Percentiles rank a stretch among this genome's conserved stretches.
Evolutionary conservation across 257 asterid species (phyloP).

Genomic region (Gardenia jasminoides): DNA sequence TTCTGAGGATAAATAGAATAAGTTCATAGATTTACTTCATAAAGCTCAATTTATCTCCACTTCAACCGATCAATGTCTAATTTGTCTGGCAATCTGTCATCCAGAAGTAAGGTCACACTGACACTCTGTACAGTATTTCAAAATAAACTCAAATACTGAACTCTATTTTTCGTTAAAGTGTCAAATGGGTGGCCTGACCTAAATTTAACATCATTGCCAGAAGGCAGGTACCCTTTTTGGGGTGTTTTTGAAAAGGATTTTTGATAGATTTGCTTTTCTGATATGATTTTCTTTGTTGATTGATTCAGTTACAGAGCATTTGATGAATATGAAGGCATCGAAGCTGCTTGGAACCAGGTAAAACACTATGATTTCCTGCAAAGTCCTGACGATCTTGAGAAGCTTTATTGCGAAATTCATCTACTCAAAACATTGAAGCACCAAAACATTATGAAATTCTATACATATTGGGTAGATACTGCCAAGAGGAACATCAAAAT

Average conservation of each 20-base stretch:
- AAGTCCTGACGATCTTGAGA: constrained; percentile 53
- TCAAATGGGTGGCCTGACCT: too few relatives aligned
- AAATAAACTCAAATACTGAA: too few relatives aligned
- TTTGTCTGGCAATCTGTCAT: too few relatives aligned
- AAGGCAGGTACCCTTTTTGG: neutral
- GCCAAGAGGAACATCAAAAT: constrained; percentile 53
- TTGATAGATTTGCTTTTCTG: constrained; percentile 7
- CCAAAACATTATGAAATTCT: constrained; percentile 45
- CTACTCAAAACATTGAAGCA: constrained; percentile 48
- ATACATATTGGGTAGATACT: constrained; percentile 57
- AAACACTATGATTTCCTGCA: constrained; percentile 49
- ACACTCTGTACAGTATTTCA: too few relatives aligned
- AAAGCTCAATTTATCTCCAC: too few relatives aligned
- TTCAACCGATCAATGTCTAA: too few relatives aligned
- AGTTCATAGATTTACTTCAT: too few relatives aligned
- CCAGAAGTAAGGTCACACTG: too few relatives aligned
- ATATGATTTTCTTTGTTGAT: constrained; percentile 22
- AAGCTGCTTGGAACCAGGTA: constrained; percentile 59
- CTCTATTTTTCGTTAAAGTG: too few relatives aligned
- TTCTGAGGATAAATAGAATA: too few relatives aligned
- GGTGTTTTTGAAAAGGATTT: neutral
- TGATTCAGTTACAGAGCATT: constrained; percentile 50
- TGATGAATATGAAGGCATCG: constrained; percentile 56
- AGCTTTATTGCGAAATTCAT: constrained; percentile 55
- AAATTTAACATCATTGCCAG: too few relatives aligned